A percentile compares a stretch with the other conserved stretches of the same genome.
phyloP scores from a whole-genome alignment of 352 stramenopile genomes.

The Globisporangium alternatum region DNA sequence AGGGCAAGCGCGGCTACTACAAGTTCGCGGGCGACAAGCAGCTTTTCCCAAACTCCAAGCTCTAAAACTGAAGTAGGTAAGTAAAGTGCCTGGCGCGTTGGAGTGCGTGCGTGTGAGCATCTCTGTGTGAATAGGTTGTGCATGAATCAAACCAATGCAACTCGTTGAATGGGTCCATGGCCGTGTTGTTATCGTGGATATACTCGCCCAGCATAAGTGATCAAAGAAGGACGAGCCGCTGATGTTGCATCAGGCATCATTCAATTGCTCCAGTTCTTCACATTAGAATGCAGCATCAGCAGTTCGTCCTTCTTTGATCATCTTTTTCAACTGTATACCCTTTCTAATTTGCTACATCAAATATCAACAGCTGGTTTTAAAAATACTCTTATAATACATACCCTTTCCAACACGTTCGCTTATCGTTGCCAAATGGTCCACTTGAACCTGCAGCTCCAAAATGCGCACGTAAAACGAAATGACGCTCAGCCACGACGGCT shows the following conservation, averaged over 20 bases:
- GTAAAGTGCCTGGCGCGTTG: not conserved
- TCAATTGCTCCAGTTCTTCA: too few species aligned
- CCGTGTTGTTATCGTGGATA: not conserved
- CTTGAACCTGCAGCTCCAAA: constrained; percentile 5
- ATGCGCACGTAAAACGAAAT: constrained; percentile 3
- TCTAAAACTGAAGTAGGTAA: not conserved
- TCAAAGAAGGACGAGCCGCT: too few species aligned
- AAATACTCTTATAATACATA: not conserved
- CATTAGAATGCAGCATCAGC: not conserved
- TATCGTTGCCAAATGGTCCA: not conserved
- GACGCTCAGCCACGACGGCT: not conserved
- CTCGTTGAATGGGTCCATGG: not conserved
- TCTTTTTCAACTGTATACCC: not conserved
- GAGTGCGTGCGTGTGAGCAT: not conserved
- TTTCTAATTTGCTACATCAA: not conserved
- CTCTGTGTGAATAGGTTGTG: not conserved
- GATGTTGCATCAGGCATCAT: too few species aligned
- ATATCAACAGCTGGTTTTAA: not conserved
- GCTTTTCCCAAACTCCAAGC: constrained; percentile 68
- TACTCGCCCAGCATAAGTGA: too few species aligned
- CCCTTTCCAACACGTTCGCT: not conserved
- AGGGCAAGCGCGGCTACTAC: constrained; percentile 48
- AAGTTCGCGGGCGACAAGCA: constrained; percentile 62
- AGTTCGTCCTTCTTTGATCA: not conserved
- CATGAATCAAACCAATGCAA: not conserved